Percentiles rank a stretch among this genome's conserved stretches.
These are phyloP conservation scores for Podospora comata DNA, from an alignment of 495 filamentous ascomycete genomes.

Conservation along the genomic window DNA sequence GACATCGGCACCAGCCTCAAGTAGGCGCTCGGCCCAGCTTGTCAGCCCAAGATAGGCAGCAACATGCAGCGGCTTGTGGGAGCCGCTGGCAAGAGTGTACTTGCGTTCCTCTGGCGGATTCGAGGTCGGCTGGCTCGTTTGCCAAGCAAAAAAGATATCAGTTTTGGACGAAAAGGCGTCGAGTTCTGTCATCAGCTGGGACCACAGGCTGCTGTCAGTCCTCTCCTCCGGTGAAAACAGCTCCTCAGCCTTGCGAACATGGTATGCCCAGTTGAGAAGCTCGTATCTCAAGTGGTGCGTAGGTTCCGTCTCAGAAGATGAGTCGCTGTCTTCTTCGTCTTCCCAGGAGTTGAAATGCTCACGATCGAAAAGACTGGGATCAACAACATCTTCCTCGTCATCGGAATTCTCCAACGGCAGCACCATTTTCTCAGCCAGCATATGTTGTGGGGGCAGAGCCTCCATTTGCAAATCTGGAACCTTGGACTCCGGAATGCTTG, in stretches of 20 bases:
- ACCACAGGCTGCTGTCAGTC: slow-evolving; percentile 16
- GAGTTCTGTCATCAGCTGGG: slow-evolving; percentile 22
- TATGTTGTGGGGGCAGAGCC: not conserved
- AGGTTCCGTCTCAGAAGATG: not conserved
- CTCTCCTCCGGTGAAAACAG: slow-evolving; percentile 23
- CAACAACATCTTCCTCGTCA: slow-evolving; percentile 1
- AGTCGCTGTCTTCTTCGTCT: not conserved
- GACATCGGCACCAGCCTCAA: slow-evolving; percentile 19
- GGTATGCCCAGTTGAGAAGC: slow-evolving; percentile 25
- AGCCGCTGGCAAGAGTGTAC: slow-evolving; percentile 1
- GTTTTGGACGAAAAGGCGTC: slow-evolving; percentile 21
- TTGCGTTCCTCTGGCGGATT: not conserved
- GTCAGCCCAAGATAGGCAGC: slow-evolving; percentile 18
- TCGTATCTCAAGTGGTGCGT: slow-evolving; percentile 19
- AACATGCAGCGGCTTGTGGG: slow-evolving; percentile 20
- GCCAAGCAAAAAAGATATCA: slow-evolving; percentile 22
- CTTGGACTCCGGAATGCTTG: not conserved
- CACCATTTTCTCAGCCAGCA: not conserved
- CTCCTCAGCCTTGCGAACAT: slow-evolving; percentile 22
- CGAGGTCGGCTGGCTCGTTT: slow-evolving; percentile 11
- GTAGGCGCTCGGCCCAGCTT: slow-evolving; percentile 20
- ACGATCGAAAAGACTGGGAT: not conserved
- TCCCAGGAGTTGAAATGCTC: not conserved
- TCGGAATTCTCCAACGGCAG: not conserved
- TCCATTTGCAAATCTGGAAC: not conserved